Evolutionary conservation across 2,329 filamentous ascomycete species (phyloP), one percentile per base, ranked within the genome.

Genomic region (Curvularia hawaiiensis): DNA sequence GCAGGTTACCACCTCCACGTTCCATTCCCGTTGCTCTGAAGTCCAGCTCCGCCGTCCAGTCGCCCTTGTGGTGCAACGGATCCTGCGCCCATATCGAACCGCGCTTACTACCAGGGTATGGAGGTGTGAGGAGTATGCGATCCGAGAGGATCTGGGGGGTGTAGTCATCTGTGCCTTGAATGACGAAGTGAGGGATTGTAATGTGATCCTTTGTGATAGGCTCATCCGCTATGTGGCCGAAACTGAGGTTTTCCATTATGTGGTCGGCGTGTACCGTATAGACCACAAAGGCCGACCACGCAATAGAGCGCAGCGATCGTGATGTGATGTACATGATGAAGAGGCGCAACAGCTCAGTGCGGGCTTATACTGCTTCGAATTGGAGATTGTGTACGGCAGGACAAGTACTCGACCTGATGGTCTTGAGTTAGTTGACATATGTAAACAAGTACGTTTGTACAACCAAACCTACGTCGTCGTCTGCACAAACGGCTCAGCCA

Each of bases 11-110:
- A 56, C 89, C 88, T 50, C 88, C 92, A 66, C 91, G 83, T 73
- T 98, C 95, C 62, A 90, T 89, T 8, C 95, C 95, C 60, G 86
- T 91, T 51, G 88, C 91, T 65, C 95, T 87, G 78, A 99, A 97
- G 72, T 95, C 89, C 66, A 98, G 83, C 71, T 96, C 91, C 50
- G 88, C 87, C 9, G 86, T 84, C 92, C 92, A 99, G 75, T 88
- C 84, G n/a, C 82, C 78, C 59, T 88, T 80, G 66, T 85, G 77
- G 48, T 90, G 81, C 33, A 77, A 56, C 2, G 83, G 71, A 57
- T 81, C 80, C 61, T 92, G 86, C 31, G 89, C 83, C 94, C 95
- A 99, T 66, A 95, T 75, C 49, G 90, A 89, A 59, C 91, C 91
- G 74, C 92, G 87, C 71, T 90, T 88, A 78, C 92, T 92, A 54